Percentiles rank a stretch among this genome's conserved stretches.
Evolutionary conservation across 208 protist species (phyloP).

Genomic region (Acanthamoeba triangularis): DNA sequence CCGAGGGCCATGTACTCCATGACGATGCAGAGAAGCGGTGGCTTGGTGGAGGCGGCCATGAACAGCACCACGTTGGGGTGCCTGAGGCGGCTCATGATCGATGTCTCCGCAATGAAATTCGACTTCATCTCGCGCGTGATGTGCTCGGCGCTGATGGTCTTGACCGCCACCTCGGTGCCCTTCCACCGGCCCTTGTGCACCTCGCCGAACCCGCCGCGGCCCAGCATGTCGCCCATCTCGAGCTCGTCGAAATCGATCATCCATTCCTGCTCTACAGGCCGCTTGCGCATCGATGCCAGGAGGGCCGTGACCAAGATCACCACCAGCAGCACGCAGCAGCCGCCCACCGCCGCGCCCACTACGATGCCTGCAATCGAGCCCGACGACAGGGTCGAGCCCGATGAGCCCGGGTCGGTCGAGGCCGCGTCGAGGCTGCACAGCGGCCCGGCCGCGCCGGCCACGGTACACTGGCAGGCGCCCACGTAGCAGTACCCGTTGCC

Average conservation of each 20-base stretch:
- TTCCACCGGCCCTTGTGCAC: conserved; percentile 25
- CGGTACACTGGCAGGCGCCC: conserved; percentile 42
- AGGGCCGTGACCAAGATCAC: not conserved
- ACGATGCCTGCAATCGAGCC: not conserved
- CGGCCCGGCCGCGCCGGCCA: not conserved
- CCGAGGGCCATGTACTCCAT: conserved; percentile 43
- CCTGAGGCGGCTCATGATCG: not conserved
- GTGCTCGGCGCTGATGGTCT: not conserved
- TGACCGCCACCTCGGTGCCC: not conserved
- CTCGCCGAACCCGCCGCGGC: not conserved
- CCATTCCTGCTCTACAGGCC: not conserved
- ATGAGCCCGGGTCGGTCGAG: not conserved
- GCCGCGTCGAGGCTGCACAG: not conserved
- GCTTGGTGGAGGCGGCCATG: not conserved
- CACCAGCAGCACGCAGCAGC: not conserved
- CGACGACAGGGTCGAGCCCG: not conserved
- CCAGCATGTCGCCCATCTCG: not conserved
- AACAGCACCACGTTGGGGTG: conserved; percentile 42
- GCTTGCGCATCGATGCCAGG: not conserved
- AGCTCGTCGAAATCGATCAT: not conserved
- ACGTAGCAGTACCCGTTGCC: conserved; percentile 8
- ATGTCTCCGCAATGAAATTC: not conserved
- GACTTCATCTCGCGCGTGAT: not conserved
- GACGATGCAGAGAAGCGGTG: not conserved
- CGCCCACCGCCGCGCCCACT: not conserved